Evolutionary conservation across 2,329 filamentous ascomycete species (phyloP), one percentile per base, ranked within the genome.

Genomic region (Ophiostoma novo-ulmi): DNA sequence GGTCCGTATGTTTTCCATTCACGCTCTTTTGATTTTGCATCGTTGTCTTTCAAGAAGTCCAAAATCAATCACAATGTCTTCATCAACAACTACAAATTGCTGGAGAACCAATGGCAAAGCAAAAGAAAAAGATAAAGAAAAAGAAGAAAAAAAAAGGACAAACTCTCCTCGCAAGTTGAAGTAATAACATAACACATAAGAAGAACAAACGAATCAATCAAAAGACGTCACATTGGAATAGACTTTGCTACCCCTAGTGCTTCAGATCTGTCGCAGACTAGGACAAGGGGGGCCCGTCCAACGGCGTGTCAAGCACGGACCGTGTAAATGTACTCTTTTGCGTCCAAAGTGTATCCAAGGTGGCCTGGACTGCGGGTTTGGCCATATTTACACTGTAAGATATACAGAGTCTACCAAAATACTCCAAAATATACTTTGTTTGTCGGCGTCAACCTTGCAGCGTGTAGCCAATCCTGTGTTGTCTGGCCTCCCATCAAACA

Each of bases 201-300:
- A 22, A 17, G 5, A 20, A 20, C 44, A 14, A 17, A 14, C 44
- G 44, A 58, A 26, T 5, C n/a, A 58, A 58, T 48, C 14, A 48
- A 31, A 31, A 14, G 31, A n/a, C 61, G 61, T 38, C 58, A 31
- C 14, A 58, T 58, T 58, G 22, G 52, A 63, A 35, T 63, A 63
- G 26, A 63, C 58, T 63, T 26, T 36, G 58, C 58, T 35, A 63
- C 58, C 58, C 58, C 58, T 63, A 14, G 48, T 83, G 82, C 82
- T 76, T 84, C 82, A 83, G 77, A 79, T 79, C 76, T 82, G 82
- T 84, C 80, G 78, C 81, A 83, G 79, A 75, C 80, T 79, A 80
- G 77, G 81, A 75, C 31, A 14, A 39, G 35, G 65, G 65, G 64
- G 55, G 17, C 14, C n/a, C 38, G 11, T 67, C 52, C 22, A 63